Evolutionary conservation across 495 filamentous ascomycete species (phyloP), one percentile per base, ranked within the genome.

Genomic region (Penicillium waksmanii): DNA sequence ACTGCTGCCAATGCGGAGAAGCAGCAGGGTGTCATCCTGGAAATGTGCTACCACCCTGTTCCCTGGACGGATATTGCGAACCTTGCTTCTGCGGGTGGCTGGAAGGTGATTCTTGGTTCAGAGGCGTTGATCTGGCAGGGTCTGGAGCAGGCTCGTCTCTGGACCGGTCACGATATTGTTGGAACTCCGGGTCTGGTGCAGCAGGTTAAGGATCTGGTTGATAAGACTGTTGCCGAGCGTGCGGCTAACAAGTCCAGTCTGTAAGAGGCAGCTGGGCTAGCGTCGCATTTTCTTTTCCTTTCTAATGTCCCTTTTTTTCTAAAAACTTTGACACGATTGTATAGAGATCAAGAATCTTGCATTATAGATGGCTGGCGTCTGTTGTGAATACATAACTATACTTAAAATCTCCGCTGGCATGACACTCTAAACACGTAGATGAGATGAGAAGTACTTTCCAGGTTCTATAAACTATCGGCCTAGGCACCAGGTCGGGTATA

Each of bases 21-120:
- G 72, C 75, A 74, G 70, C 77, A 88, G 76, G 89, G 89, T 10
- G 83, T 83, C 8, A 85, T 92, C 38, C 70, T 91, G 61, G 89
- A 92, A 74, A 91, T 92, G 89, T 90, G 88, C 76, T 91, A 92
- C 68, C 87, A 90, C 66, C 89, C 89, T 1, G 73, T 76, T 42
- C 87, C 87, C 0, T 84, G 83, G 71, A 92, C 89, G 0, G 80
- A 80, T 60, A 83, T 91, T 53, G 85, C 80, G 5, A 72, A 73
- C 55, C 61, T 88, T 31, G 82, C 84, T 19, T 75, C 82, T 53
- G 70, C 70, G 2, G 76, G 77, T 15, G 86, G 87, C 7, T 91
- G 88, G 89, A 78, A 84, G 71, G 84, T 91, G 11, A 85, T 91
- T 50, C 65, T 85, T 19, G 89, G 88, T 0, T 87, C 85, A 0